Conservation (phyloP, 805 yeast genomes). For the Ogataea nonfermentans region DNA sequence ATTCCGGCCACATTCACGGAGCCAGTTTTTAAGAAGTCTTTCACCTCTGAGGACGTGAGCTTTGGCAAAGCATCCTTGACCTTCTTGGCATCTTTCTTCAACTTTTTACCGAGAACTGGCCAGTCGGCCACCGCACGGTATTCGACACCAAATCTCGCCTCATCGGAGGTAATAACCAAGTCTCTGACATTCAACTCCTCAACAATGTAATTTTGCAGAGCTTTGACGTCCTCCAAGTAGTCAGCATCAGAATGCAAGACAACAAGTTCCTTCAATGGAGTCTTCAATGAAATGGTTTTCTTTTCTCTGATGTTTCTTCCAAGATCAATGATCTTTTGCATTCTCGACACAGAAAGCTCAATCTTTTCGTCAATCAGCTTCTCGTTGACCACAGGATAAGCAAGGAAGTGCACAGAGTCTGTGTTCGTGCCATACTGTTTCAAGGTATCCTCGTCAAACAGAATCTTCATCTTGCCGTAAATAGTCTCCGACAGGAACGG, state of each 20-base stretch:
- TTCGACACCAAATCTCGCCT: slow-evolving; percentile 85
- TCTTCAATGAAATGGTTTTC: slow-evolving; percentile 88
- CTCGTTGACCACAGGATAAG: slow-evolving; percentile 81
- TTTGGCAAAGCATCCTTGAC: slow-evolving; percentile 92
- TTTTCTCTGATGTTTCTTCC: slow-evolving; percentile 97
- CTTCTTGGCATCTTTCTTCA: slow-evolving; percentile 88
- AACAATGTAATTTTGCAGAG: slow-evolving; percentile 71
- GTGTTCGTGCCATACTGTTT: slow-evolving; percentile 50
- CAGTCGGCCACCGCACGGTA: slow-evolving; percentile 97
- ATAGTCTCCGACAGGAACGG: slow-evolving; percentile 93
- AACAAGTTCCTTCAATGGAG: slow-evolving; percentile 86
- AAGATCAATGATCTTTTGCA: slow-evolving; percentile 95
- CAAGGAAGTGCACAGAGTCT: slow-evolving; percentile 89
- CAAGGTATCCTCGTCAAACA: slow-evolving; percentile 60
- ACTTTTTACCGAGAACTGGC: slow-evolving; percentile 97
- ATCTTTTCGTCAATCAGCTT: slow-evolving; percentile 79
- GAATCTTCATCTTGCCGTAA: slow-evolving; percentile 68
- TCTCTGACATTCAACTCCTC: slow-evolving; percentile 95
- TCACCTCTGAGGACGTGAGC: slow-evolving; percentile 80
- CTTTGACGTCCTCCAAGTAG: slow-evolving; percentile 75
- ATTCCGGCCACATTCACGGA: slow-evolving; percentile 86
- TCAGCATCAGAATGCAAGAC: slow-evolving; percentile 76
- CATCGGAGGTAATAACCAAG: slow-evolving; percentile 83
- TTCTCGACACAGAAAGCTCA: slow-evolving; percentile 86
- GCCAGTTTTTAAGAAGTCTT: slow-evolving; percentile 67